Evolutionary conservation across 257 asterid genomes (phyloP), one percentile per base, ranked within the genome.

Genomic region (Leptodermis oblonga): DNA sequence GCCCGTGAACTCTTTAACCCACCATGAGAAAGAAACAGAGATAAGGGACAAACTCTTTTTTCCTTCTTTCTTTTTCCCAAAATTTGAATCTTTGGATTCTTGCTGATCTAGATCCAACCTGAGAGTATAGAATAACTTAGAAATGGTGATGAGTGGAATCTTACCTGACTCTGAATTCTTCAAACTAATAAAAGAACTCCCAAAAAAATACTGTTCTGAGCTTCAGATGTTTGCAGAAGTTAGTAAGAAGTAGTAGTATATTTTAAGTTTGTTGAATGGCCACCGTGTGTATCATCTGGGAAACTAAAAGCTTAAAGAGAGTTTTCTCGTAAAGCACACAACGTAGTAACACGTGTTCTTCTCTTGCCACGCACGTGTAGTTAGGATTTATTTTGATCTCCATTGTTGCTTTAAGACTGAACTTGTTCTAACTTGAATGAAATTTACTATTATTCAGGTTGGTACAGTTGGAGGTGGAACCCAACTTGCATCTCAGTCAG

Each of bases 401-500:
- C 14, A 34, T n/a, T n/a, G n/a, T n/a, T n/a, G 45, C 71, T 33
- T 46, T 62, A 33, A 45, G 69, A 60, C 60, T 22, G 52, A 25
- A 46, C 43, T 46, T 17, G 15, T 33, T 49, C 30, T 36, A 31
- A 20, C 42, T 45, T 67, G 28, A 30, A 52, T 33, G 34, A 48
- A 51, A 28, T 28, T 14, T 51, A 36, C 36, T 5, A 59, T 69
- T 59, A 22, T 52, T 52, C 77, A 83, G 87, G 87, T 83, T 64
- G 87, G 87, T 6, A 83, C 87, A 4, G 87, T 83, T 4, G 87
- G 87, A 64, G 87, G 87, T 43, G 87, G 87, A 23, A 83, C 87
- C 73, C 87, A 83, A 65, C 83, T 83, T 28, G 82, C 83, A 52
- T 80, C 87, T 28, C 85, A 83, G 46, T 78, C 87, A 18, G 87